phyloP scores from a whole-genome alignment of 2,329 filamentous ascomycete species.

The Colletotrichum sp. region DNA sequence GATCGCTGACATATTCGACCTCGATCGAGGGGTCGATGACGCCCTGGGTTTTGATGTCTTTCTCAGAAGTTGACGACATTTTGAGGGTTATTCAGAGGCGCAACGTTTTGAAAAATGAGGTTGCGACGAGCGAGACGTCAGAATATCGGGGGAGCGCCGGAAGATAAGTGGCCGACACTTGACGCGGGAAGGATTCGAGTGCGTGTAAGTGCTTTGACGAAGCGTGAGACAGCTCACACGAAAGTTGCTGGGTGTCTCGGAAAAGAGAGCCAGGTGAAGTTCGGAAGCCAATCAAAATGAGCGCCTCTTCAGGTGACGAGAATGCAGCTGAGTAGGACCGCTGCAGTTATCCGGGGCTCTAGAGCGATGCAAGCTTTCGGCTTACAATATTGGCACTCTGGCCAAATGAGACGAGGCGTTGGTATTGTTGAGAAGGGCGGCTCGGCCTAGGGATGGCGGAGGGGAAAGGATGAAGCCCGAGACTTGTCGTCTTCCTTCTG shows the following conservation, averaged over 20 bases:
- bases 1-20: constrained; percentile 21
- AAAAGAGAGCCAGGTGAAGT: background rate
- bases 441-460: background rate
- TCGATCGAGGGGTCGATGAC: constrained; percentile 19
- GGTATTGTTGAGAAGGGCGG: background rate
- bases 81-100: background rate
- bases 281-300: background rate
- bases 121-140: background rate
- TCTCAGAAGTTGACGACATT: constrained; percentile 14
- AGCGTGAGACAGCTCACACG: background rate
- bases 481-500: background rate
- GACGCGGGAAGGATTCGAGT: background rate
- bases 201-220: background rate
- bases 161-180: background rate
- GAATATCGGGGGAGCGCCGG: background rate
- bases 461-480: background rate
- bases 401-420: background rate
- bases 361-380: background rate
- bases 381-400: background rate
- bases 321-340: background rate
- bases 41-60: constrained; percentile 14
- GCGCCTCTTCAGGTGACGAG: background rate
- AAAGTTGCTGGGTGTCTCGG: background rate
- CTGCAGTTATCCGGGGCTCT: background rate
- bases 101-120: background rate